Evolutionary conservation across 306 rosid genomes (phyloP).

Genomic region (Abrus pulchellus): DNA sequence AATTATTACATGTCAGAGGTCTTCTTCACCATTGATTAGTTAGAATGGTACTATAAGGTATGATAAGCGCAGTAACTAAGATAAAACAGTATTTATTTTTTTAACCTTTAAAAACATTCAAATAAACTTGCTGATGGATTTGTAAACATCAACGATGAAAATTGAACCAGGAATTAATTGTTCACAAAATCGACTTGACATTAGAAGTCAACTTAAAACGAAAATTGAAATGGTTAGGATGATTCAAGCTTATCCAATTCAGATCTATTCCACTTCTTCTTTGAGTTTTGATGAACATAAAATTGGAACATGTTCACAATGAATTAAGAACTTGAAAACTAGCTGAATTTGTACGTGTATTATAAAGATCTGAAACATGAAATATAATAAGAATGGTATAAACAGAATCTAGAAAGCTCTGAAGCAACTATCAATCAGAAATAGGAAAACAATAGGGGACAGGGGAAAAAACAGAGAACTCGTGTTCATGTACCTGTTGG

Average conservation of each 20-base stretch:
- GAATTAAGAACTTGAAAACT: no score
- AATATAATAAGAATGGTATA: neutral
- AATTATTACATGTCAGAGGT: conserved; percentile 48
- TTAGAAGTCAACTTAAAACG: conserved; percentile 22
- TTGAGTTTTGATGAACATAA: conserved; percentile 1
- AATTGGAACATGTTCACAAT: neutral
- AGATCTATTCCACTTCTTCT: conserved; percentile 54
- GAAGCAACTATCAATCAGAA: conserved; percentile 25
- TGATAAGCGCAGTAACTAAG: conserved; percentile 20
- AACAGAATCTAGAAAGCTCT: neutral
- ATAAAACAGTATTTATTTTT: neutral
- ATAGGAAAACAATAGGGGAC: neutral
- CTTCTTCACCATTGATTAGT: conserved; percentile 43
- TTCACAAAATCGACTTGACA: conserved; percentile 40
- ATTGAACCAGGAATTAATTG: conserved; percentile 24
- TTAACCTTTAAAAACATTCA: neutral
- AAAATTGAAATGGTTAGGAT: conserved; percentile 30
- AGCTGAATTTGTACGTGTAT: neutral
- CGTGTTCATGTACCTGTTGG: conserved; percentile 66
- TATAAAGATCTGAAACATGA: conserved; percentile 43
- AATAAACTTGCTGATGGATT: conserved; percentile 2
- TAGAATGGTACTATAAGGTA: conserved; percentile 5
- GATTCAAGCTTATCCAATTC: conserved; percentile 33
- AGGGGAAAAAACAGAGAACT: neutral
- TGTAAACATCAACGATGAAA: neutral